phyloP scores from a whole-genome alignment of 306 rosid genomes.

The Clitoria ternatea region DNA sequence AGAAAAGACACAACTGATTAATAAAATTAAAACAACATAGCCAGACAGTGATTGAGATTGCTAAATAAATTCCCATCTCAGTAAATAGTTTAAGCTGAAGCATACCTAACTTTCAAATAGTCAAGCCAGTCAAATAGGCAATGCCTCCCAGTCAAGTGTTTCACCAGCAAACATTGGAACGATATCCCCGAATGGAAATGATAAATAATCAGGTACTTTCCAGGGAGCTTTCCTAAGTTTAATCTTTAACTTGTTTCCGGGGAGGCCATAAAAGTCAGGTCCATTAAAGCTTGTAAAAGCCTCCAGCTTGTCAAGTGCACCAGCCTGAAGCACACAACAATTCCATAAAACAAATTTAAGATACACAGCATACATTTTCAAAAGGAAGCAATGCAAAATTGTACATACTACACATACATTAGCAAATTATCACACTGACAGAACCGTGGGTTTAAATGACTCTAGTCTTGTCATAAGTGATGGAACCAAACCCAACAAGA shows the following conservation, averaged over 20 bases:
- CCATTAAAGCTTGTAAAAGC: slow-evolving; percentile 94
- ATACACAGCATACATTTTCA: neutral
- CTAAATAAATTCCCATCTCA: neutral
- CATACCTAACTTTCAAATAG: neutral
- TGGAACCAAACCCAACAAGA: too few relatives aligned
- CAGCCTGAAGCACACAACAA: slow-evolving; percentile 55
- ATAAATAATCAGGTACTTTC: slow-evolving; percentile 64
- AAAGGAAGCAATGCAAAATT: neutral
- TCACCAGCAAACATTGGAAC: slow-evolving; percentile 82
- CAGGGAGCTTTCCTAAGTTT: slow-evolving; percentile 62
- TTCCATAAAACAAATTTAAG: neutral
- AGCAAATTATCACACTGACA: neutral
- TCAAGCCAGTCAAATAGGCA: slow-evolving; percentile 26
- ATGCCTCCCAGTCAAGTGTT: slow-evolving; percentile 77
- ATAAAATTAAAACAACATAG: neutral
- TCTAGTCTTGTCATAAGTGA: too few relatives aligned
- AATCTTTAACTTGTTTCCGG: slow-evolving; percentile 66
- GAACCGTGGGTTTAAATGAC: too few relatives aligned
- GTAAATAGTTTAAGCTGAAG: slow-evolving; percentile 4
- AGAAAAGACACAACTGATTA: neutral
- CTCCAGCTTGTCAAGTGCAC: slow-evolving; percentile 83
- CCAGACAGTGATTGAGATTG: neutral
- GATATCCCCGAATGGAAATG: slow-evolving; percentile 73
- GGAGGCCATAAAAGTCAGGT: slow-evolving; percentile 94
- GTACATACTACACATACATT: neutral